Conservation (phyloP, 148 eudicot species). For the Spergularia marina region DNA sequence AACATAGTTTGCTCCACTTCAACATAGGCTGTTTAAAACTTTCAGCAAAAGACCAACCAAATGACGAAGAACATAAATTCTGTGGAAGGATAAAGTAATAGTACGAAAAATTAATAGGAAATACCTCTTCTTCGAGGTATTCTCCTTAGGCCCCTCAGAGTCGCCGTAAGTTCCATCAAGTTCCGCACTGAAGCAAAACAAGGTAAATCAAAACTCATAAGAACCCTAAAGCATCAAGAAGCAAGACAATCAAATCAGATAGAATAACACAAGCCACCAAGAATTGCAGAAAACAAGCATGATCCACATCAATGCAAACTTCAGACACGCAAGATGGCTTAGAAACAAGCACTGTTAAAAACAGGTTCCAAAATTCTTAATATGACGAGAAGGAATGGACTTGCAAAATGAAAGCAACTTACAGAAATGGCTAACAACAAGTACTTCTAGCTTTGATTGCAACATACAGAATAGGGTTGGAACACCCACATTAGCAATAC, state of each 20-base stretch:
- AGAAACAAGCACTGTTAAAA: not conserved
- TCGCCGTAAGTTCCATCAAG: slow-evolving; percentile 62
- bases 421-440: too few species aligned
- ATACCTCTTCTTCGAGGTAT: slow-evolving; percentile 76
- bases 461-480: too few species aligned
- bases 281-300: not conserved
- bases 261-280: not conserved
- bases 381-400: too few species aligned
- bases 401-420: too few species aligned
- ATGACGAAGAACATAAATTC: not conserved
- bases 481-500: too few species aligned
- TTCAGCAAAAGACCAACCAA: not conserved
- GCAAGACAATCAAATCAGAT: not conserved
- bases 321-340: too few species aligned
- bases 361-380: not conserved
- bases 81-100: not conserved
- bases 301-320: too few species aligned
- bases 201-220: slow-evolving; percentile 12
- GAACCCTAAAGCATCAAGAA: not conserved
- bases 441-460: too few species aligned
- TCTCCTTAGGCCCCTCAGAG: slow-evolving; percentile 53
- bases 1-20: not conserved
- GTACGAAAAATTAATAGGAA: not conserved
- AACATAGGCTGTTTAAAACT: not conserved
- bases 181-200: slow-evolving; percentile 44